These are phyloP conservation scores for Pythium folliculosum DNA, from an alignment of 352 stramenopile genomes.

Conservation along the genomic window DNA sequence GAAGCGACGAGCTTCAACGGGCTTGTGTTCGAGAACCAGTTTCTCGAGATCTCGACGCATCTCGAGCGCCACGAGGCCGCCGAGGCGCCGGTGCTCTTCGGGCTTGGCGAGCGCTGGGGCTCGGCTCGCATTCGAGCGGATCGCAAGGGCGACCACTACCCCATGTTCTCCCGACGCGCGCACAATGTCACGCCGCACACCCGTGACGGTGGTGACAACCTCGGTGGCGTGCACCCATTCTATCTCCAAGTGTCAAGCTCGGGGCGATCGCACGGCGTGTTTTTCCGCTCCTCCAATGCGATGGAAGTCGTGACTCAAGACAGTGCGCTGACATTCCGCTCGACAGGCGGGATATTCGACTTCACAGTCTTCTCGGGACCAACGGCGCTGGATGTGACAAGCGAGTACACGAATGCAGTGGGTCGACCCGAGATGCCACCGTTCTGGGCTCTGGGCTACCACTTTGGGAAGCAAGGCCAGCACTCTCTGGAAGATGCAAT, in stretches of 20 bases:
- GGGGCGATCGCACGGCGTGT: slow-evolving; percentile 67
- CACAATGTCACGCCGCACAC: slow-evolving; percentile 24
- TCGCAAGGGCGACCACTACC: slow-evolving; percentile 60
- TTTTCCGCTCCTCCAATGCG: slow-evolving; percentile 80
- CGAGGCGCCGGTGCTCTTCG: slow-evolving; percentile 50
- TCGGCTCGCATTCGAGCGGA: slow-evolving; percentile 43
- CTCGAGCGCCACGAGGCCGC: slow-evolving; percentile 34
- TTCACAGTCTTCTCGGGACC: slow-evolving; percentile 78
- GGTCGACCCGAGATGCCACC: slow-evolving; percentile 77
- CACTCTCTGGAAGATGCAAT: slow-evolving; percentile 40
- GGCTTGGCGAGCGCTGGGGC: slow-evolving; percentile 69
- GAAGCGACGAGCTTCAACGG: slow-evolving; percentile 49
- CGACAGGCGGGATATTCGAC: slow-evolving; percentile 81
- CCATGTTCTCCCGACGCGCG: slow-evolving; percentile 48
- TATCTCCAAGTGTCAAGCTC: slow-evolving; percentile 57
- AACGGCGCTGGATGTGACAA: slow-evolving; percentile 50
- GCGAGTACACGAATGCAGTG: slow-evolving; percentile 76
- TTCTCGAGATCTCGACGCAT: slow-evolving; percentile 82
- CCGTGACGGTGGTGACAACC: slow-evolving; percentile 58
- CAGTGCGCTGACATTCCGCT: slow-evolving; percentile 71
- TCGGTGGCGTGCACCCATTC: slow-evolving; percentile 82
- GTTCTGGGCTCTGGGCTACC: slow-evolving; percentile 87
- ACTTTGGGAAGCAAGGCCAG: slow-evolving; percentile 55
- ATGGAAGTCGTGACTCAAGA: slow-evolving; percentile 82
- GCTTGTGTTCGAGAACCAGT: slow-evolving; percentile 86